Base-by-base conservation (phyloP, 345 rosid species). In the Gossypioides kirkii region DNA sequence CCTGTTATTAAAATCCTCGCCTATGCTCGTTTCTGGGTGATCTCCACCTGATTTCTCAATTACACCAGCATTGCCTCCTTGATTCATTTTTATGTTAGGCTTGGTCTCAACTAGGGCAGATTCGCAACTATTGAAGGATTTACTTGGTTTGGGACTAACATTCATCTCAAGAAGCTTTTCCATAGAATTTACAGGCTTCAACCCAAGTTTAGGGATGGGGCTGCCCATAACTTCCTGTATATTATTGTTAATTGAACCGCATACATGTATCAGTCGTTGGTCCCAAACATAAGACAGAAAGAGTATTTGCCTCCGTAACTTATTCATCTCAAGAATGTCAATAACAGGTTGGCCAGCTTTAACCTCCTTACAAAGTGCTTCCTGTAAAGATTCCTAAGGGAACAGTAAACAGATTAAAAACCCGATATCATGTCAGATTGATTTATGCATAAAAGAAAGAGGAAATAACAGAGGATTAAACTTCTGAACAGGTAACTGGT, bases 301-400 rank as follows among this genome's bases (percentile, higher is more conserved):
- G 63, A 92, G 86, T 76, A 92, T 80, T 85, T 88, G 89, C 77
- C 98, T 84, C 79, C 87, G 87, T 74, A 95, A 77, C 77, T 82
- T 88, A 69, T 95, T 92, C 53, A 95, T 78, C 84, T 90, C 91
- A 66, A 95, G 94, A 77, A 95, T 88, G 79, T 95, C 97, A 78
- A 86, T 72, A 45, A 82, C 77, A 77, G 87, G 88, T 79, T 81
- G 87, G 69, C 89, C 87, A 49, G 74, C 76, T 78, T 81, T 89
- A 65, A 25, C 66, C 64, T 79, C 85, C 77, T 77, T 74, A 50
- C 23, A 73, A 73, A 89, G 71, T 45, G 76, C 77, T 80, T 84
- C 88, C 63, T 38, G 84, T 41, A 90, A 77, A 18, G 81, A 86
- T 58, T 86, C 99, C 98, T 90, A 74, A 82, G 67, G 77, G 49